phyloP scores from a whole-genome alignment of 2,329 filamentous ascomycete species.

The Aspergillus felis region DNA sequence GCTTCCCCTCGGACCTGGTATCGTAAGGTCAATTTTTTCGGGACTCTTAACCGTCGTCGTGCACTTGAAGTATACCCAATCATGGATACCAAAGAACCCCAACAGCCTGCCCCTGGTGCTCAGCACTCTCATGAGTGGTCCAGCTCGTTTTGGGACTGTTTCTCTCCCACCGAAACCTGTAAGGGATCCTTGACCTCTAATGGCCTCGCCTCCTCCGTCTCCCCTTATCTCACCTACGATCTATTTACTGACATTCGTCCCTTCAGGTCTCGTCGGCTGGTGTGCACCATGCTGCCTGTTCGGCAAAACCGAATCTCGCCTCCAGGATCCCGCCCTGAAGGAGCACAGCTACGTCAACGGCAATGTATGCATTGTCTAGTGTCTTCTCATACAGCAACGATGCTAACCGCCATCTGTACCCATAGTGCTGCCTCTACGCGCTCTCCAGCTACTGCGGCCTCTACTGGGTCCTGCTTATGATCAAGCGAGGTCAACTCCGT shows the following conservation, averaged over 20 bases:
- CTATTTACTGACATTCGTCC: not conserved
- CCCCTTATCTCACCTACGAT: not conserved
- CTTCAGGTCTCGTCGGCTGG: constrained; percentile 22
- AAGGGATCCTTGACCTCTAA: constrained; percentile 2
- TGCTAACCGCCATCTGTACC: not conserved
- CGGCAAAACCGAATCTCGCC: constrained; percentile 29
- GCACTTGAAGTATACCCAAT: not conserved
- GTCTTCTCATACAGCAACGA: not conserved
- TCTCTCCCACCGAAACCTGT: constrained; percentile 30
- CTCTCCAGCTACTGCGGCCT: constrained; percentile 27
- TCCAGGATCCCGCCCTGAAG: constrained; percentile 26
- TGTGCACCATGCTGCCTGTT: constrained; percentile 31
- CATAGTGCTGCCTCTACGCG: constrained; percentile 34
- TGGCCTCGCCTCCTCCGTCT: not conserved
- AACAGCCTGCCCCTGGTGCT: not conserved
- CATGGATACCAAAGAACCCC: not conserved
- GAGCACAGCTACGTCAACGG: constrained; percentile 26
- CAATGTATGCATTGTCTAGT: constrained; percentile 15
- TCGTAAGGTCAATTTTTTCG: not conserved
- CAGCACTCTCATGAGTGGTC: constrained; percentile 22
- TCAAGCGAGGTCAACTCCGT: constrained; percentile 54
- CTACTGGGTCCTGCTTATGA: constrained; percentile 44
- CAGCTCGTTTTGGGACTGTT: constrained; percentile 31
- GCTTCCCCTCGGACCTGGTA: not conserved
- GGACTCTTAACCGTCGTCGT: not conserved